A percentile compares a stretch with the other conserved stretches of the same genome.
phyloP scores from a whole-genome alignment of 2,329 filamentous ascomycete species.

The Aureobasidium namibiae region DNA sequence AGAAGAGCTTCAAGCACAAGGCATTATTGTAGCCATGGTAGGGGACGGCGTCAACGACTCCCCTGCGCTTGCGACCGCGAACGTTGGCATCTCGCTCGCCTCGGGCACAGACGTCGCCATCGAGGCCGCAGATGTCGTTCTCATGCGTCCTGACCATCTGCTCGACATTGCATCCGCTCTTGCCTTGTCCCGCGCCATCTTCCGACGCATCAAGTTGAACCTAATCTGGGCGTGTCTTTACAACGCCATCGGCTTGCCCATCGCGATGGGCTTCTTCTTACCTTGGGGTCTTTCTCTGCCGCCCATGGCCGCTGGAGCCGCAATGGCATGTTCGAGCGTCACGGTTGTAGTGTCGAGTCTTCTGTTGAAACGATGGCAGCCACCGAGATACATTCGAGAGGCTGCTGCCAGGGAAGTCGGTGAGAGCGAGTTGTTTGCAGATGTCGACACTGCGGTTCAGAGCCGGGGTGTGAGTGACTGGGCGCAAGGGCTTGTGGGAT shows the following conservation, averaged over 20 bases:
- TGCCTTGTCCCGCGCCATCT: conserved; percentile 74
- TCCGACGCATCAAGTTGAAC: conserved; percentile 88
- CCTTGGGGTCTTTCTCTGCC: conserved; percentile 82
- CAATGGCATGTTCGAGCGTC: conserved; percentile 86
- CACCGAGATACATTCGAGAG: conserved; percentile 80
- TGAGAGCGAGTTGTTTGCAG: conserved; percentile 16
- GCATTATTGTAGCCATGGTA: conserved; percentile 87
- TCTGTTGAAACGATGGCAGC: conserved; percentile 75
- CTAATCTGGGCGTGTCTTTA: conserved; percentile 88
- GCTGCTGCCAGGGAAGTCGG: conserved; percentile 38
- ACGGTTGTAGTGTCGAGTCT: conserved; percentile 81
- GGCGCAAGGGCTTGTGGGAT: not conserved
- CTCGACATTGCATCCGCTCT: conserved; percentile 88
- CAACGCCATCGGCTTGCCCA: conserved; percentile 83
- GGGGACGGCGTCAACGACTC: conserved; percentile 98
- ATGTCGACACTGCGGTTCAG: conserved; percentile 4
- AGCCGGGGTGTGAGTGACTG: conserved; percentile 3
- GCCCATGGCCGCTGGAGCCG: conserved; percentile 87
- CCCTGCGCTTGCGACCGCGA: conserved; percentile 82
- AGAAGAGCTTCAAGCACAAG: conserved; percentile 62
- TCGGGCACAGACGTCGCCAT: conserved; percentile 95
- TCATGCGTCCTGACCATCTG: conserved; percentile 87
- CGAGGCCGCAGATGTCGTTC: conserved; percentile 90
- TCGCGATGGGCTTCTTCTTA: conserved; percentile 94
- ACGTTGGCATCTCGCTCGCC: conserved; percentile 86